Evolutionary conservation across 306 rosid species (phyloP).

Genomic region (Fagus sylvatica): DNA sequence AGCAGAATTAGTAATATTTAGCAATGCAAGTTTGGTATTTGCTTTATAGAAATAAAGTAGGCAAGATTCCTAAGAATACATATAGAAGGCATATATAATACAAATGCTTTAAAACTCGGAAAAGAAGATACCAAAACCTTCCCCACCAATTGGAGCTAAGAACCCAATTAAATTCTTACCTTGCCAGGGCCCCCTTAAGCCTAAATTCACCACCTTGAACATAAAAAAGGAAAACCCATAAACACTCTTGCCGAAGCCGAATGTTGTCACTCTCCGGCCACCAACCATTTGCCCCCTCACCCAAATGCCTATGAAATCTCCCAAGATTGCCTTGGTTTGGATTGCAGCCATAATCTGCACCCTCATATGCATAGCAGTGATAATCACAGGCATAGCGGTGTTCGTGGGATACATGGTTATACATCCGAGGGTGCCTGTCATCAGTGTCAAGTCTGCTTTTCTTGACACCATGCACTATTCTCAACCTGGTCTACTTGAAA

Average conservation of each 20-base stretch:
- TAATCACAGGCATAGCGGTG: constrained; percentile 49
- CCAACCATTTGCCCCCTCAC: constrained; percentile 11
- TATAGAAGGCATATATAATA: not conserved
- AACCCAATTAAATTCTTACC: constrained; percentile 36
- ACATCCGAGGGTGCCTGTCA: constrained; percentile 74
- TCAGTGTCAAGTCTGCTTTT: constrained; percentile 51
- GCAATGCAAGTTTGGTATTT: constrained; percentile 64
- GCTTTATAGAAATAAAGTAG: constrained; percentile 23
- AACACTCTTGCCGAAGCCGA: constrained; percentile 25
- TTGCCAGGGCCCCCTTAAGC: constrained; percentile 16
- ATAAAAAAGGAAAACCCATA: constrained; percentile 28
- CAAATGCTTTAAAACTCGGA: constrained; percentile 55
- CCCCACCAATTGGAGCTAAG: constrained; percentile 44
- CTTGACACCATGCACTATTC: constrained; percentile 45
- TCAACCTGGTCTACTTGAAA: constrained; percentile 52
- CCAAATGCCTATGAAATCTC: too few species aligned
- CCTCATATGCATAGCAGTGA: constrained; percentile 49
- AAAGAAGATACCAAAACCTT: constrained; percentile 96
- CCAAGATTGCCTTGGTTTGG: too few species aligned
- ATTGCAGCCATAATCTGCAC: constrained; percentile 62
- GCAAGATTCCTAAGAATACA: constrained; percentile 25
- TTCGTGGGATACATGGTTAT: constrained; percentile 60
- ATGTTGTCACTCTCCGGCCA: constrained; percentile 31
- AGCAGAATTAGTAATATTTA: not conserved
- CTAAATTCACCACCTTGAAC: constrained; percentile 18